phyloP scores from a whole-genome alignment of 73 alveolate species.

The Stentor coeruleus region DNA sequence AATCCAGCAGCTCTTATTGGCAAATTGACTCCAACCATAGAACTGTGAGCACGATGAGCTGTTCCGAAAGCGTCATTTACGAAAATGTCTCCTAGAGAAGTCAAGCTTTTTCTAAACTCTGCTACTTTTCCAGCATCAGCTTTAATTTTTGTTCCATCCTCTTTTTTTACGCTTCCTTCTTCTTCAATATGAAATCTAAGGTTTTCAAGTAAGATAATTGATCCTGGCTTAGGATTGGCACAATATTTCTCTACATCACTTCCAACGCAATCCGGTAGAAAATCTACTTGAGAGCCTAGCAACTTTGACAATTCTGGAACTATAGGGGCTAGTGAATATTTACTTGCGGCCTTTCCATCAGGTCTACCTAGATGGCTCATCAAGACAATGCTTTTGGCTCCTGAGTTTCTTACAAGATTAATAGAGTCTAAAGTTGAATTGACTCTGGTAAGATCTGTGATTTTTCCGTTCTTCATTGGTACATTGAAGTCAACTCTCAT shows the following conservation, averaged over 20 bases:
- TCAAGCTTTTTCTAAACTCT: slow-evolving; percentile 63
- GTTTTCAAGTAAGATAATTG: slow-evolving; percentile 88
- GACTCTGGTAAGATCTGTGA: slow-evolving; percentile 72
- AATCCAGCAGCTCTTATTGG: slow-evolving; percentile 62
- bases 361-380: slow-evolving; percentile 94
- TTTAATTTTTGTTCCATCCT: slow-evolving; percentile 56
- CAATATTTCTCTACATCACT: slow-evolving; percentile 67
- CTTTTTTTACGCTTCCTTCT: slow-evolving; percentile 72
- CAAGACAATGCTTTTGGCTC: slow-evolving; percentile 83
- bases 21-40: slow-evolving; percentile 73
- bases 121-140: slow-evolving; percentile 58
- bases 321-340: slow-evolving; percentile 82
- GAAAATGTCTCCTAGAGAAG: slow-evolving; percentile 74
- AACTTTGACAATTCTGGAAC: slow-evolving; percentile 67
- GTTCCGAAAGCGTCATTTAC: slow-evolving; percentile 93
- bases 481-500: slow-evolving; percentile 96
- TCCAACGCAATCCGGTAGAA: slow-evolving; percentile 67
- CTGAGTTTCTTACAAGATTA: slow-evolving; percentile 72
- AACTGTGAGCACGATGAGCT: slow-evolving; percentile 91
- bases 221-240: slow-evolving; percentile 64
- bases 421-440: slow-evolving; percentile 78
- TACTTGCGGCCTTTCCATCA: slow-evolving; percentile 69
- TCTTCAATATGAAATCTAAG: slow-evolving; percentile 79
- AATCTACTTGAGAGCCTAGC: slow-evolving; percentile 60
- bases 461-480: slow-evolving; percentile 56